Evolutionary conservation across 768 basidiomycete species (phyloP).

Genomic region (Boletellus ananiceps): DNA sequence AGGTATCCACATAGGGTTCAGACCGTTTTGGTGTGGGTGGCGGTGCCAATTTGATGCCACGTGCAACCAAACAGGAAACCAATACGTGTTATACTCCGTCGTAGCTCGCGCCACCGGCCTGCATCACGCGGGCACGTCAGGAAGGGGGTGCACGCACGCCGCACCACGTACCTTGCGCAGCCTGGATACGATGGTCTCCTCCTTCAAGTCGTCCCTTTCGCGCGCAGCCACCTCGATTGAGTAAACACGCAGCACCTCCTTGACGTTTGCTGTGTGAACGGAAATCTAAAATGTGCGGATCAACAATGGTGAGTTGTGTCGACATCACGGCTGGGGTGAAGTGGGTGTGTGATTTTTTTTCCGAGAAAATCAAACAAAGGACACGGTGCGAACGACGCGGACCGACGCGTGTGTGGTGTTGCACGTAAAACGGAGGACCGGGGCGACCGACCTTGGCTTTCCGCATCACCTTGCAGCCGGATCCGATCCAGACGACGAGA

Average conservation of each 20-base stretch:
- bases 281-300: slow-evolving; percentile 59
- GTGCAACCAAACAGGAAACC: slow-evolving; percentile 13
- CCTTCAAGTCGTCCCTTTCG: slow-evolving; percentile 78
- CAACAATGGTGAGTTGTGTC: slow-evolving; percentile 21
- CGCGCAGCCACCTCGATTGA: slow-evolving; percentile 87
- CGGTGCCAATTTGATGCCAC: slow-evolving; percentile 20
- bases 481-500: slow-evolving; percentile 80
- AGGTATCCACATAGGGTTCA: slow-evolving; percentile 3
- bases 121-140: slow-evolving; percentile 15
- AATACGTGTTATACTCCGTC: slow-evolving; percentile 59
- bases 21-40: slow-evolving; percentile 1
- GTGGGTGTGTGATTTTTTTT: slow-evolving; percentile 21
- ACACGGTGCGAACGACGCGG: slow-evolving; percentile 5
- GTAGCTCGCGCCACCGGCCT: slow-evolving; percentile 89
- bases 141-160: slow-evolving; percentile 7
- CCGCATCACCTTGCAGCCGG: slow-evolving; percentile 83
- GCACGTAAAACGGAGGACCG: slow-evolving; percentile 17
- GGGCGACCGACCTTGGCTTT: slow-evolving; percentile 69
- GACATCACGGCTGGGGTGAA: slow-evolving; percentile 22
- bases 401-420: slow-evolving; percentile 14
- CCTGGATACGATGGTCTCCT: slow-evolving; percentile 78
- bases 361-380: slow-evolving; percentile 7
- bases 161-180: slow-evolving; percentile 68
- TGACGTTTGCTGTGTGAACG: slow-evolving; percentile 87
- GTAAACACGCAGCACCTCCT: slow-evolving; percentile 67